These are phyloP conservation scores for Tubosaeta brunneosetosa DNA, from an alignment of 768 basidiomycete genomes.

Conservation along the genomic window DNA sequence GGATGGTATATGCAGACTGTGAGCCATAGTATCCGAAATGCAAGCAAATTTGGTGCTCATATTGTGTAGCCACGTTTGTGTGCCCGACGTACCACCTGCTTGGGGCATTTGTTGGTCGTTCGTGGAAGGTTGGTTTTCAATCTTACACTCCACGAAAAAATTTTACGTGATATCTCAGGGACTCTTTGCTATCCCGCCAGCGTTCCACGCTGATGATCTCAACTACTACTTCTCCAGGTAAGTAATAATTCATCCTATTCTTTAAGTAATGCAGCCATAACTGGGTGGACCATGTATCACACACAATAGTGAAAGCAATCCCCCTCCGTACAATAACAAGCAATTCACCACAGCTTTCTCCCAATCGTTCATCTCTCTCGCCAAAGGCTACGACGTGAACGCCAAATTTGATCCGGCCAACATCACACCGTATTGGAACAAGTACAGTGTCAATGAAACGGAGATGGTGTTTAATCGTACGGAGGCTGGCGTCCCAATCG, in stretches of 20 bases:
- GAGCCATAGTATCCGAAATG: not conserved
- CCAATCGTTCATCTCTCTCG: slow-evolving; percentile 24
- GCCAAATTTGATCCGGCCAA: slow-evolving; percentile 12
- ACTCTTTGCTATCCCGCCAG: slow-evolving; percentile 19
- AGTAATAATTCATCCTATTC: no score
- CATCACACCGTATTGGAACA: slow-evolving; percentile 16
- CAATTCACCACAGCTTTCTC: slow-evolving; percentile 28
- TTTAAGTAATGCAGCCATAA: not conserved
- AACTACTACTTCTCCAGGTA: no score
- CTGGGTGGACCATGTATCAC: not conserved
- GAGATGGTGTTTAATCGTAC: slow-evolving; percentile 19
- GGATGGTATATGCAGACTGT: slow-evolving; percentile 40
- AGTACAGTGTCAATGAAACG: not conserved
- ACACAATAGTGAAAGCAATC: not conserved
- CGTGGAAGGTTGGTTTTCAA: slow-evolving; percentile 30
- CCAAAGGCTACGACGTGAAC: slow-evolving; percentile 22
- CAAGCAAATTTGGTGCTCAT: no score
- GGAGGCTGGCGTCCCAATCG: not conserved
- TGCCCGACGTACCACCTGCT: slow-evolving; percentile 35
- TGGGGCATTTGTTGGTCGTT: slow-evolving; percentile 23
- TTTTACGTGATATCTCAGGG: no score
- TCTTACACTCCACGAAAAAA: no score
- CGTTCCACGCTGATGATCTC: slow-evolving; percentile 4
- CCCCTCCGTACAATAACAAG: slow-evolving; percentile 22
- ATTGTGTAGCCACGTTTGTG: slow-evolving; percentile 10